Base-by-base conservation (phyloP, 192 early-diverging fungal genomes). In the Coemansia brasiliensis region DNA sequence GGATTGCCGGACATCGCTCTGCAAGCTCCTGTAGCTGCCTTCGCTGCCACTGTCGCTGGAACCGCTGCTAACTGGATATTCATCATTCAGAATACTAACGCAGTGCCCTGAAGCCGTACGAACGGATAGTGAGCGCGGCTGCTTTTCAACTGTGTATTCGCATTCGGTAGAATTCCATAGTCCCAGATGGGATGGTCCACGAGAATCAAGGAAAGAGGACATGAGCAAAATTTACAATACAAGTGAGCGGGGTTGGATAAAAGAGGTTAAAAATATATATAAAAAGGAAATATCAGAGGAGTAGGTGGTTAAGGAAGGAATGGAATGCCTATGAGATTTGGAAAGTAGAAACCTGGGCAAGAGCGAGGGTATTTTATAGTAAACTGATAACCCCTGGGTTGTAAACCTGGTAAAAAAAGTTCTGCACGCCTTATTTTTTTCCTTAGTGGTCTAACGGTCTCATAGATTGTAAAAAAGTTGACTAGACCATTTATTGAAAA, bases 1-100 rank as follows among this genome's bases (percentile, higher is more conserved):
- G 18, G 65, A 66, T 50, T 61, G 63, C 18, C 17, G 63, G 59
- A 3, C 67, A 45, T 52, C 55, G 40, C 59, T 66, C 8, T 58
- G 39, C 46, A 25, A 21, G 54, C 65, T 62, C 55, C 58, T 65
- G 73, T 62, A 64, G 15, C 69, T 65, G 57, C 37, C 18, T 24
- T 48, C 46, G 43, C 25, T 21, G 53, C 39, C 24, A 26, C 35
- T 15, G 6, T 50, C 64, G 7, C 46, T 43, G 35, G 51, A 49
- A 26, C 17, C 12, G 8, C 26, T 17, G 2, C 32, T 10, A 29
- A 5, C 17, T 2, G 49, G 49, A 16, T n/a, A 32, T 50, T 61
- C 39, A 48, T 77, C 68, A 39, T 78, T 78, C 51, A 78, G 61
- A n/a, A 78, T 70, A 55, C 74, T 78, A 16, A 78, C 74, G 26